phyloP scores from a whole-genome alignment of 768 basidiomycete species.

The Agrocybe praecox region DNA sequence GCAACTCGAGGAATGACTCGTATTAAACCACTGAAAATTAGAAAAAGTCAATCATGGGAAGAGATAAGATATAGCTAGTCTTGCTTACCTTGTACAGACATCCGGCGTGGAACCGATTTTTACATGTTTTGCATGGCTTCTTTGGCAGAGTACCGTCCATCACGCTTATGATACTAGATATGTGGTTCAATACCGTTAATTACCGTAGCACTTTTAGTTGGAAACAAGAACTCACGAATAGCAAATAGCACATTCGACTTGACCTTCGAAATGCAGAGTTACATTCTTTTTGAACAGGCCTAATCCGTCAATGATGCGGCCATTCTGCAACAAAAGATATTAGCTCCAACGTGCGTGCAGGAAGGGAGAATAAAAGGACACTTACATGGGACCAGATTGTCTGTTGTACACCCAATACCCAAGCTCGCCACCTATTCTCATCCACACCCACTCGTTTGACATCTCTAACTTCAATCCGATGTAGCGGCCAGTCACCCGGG shows the following conservation, averaged over 20 bases:
- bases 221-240: conserved; percentile 66
- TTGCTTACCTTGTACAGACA: conserved; percentile 83
- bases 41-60: neutral
- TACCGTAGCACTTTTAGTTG: neutral
- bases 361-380: conserved; percentile 6
- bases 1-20: conserved; percentile 88
- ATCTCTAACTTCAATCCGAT: conserved; percentile 86
- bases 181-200: neutral
- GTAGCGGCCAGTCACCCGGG: conserved; percentile 90
- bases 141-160: conserved; percentile 86
- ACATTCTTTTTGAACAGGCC: conserved; percentile 94
- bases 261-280: conserved; percentile 89
- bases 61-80: neutral
- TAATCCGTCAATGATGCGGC: conserved; percentile 86
- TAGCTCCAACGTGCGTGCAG: neutral
- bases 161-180: conserved; percentile 80
- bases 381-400: conserved; percentile 84
- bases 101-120: conserved; percentile 89
- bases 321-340: conserved; percentile 58
- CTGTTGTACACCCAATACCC: conserved; percentile 92
- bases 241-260: conserved; percentile 95
- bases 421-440: conserved; percentile 89
- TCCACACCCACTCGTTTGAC: conserved; percentile 84
- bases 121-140: conserved; percentile 93
- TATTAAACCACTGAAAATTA: conserved; percentile 87